A percentile compares a stretch with the other conserved stretches of the same genome.
These are phyloP conservation scores for Pleodorina starrii DNA, from an alignment of 139 green algal species.

Conservation along the genomic window DNA sequence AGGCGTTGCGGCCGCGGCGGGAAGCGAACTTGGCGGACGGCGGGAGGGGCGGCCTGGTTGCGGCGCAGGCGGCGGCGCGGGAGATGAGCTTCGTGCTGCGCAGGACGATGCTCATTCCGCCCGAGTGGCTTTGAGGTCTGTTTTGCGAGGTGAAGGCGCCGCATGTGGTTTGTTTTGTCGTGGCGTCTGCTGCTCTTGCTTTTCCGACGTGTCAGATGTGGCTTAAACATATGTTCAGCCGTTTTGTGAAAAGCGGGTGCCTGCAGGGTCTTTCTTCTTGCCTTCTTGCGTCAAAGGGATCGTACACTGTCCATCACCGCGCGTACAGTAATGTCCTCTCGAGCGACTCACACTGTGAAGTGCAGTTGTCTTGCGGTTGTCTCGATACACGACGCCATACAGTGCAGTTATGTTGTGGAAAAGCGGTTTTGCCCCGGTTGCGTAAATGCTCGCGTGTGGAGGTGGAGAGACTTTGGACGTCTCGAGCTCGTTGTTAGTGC, in stretches of 20 bases:
- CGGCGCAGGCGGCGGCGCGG: conserved; percentile 13
- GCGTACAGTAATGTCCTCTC: too few relatives aligned
- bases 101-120: not conserved
- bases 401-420: too few relatives aligned
- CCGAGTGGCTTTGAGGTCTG: conserved; percentile 22
- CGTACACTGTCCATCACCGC: not conserved
- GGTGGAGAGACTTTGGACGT: too few relatives aligned
- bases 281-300: too few relatives aligned
- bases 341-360: too few relatives aligned
- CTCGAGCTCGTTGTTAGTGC: too few relatives aligned
- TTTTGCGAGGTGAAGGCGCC: too few relatives aligned
- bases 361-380: too few relatives aligned
- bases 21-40: not conserved
- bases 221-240: not conserved
- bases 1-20: not conserved
- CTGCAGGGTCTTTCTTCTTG: not conserved
- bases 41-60: not conserved
- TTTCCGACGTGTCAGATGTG: not conserved
- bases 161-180: too few relatives aligned
- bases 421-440: too few relatives aligned
- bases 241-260: not conserved
- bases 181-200: not conserved
- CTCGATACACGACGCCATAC: too few relatives aligned
- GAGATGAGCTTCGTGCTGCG: not conserved
- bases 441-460: too few relatives aligned